phyloP scores from a whole-genome alignment of 2,329 filamentous ascomycete genomes.

The Onygenales sp. region DNA sequence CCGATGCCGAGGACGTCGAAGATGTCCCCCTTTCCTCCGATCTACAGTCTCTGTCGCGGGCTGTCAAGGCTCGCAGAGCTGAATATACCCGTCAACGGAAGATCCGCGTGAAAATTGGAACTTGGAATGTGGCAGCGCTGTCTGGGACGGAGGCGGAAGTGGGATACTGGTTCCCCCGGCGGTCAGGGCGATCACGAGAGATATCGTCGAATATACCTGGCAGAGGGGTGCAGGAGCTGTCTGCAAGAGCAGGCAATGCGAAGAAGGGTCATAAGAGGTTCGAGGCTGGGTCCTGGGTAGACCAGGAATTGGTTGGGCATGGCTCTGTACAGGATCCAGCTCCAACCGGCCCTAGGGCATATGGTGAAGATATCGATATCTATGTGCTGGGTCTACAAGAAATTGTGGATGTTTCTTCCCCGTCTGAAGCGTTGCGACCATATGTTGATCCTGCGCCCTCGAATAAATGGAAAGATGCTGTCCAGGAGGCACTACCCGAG shows the following conservation, averaged over 20 bases:
- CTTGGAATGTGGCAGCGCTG: conserved; percentile 87
- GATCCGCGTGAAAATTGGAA: conserved; percentile 79
- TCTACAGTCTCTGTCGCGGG: conserved; percentile 42
- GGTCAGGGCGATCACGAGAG: neutral
- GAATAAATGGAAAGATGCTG: conserved; percentile 69
- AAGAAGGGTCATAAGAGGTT: neutral
- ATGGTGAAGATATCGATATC: conserved; percentile 65
- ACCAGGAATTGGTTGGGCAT: neutral
- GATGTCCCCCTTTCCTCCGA: conserved; percentile 16
- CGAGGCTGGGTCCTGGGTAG: neutral
- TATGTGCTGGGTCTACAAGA: conserved; percentile 91
- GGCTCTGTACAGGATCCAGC: neutral
- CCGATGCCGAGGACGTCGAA: conserved; percentile 19
- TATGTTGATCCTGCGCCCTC: conserved; percentile 64
- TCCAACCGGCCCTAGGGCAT: conserved; percentile 33
- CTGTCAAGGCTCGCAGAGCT: conserved; percentile 59
- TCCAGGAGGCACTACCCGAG: conserved; percentile 62
- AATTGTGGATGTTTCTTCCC: conserved; percentile 73
- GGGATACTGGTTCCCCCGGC: conserved; percentile 62
- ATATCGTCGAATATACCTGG: neutral
- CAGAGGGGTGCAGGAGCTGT: neutral
- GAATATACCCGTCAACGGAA: conserved; percentile 70
- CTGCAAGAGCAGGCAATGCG: neutral
- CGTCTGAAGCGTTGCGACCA: conserved; percentile 62
- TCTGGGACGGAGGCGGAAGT: conserved; percentile 82